Evolutionary conservation across 2,329 filamentous ascomycete genomes (phyloP).

Genomic region (Anthostomella pinea): DNA sequence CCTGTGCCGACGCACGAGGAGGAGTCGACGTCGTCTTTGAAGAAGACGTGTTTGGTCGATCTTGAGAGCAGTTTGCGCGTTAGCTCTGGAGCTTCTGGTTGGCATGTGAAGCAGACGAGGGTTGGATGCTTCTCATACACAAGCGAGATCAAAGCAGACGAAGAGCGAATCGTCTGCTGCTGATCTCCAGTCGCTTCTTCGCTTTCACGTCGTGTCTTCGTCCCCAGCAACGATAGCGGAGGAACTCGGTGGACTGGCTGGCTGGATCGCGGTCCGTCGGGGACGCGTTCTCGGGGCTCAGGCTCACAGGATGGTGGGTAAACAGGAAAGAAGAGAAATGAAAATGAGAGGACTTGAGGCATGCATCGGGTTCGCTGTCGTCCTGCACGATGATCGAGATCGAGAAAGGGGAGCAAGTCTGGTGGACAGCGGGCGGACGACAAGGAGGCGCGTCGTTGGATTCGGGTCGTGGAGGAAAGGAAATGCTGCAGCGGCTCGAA

Average conservation of each 20-base stretch:
- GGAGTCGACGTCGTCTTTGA: constrained; percentile 44
- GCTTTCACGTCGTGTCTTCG: constrained; percentile 8
- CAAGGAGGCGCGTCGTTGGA: constrained; percentile 21
- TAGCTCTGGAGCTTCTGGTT: constrained; percentile 9
- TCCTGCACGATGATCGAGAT: neutral
- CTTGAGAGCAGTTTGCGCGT: constrained; percentile 24
- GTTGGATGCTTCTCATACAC: constrained; percentile 8
- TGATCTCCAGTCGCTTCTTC: constrained; percentile 16
- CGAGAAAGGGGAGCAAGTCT: neutral
- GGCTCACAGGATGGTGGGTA: constrained; percentile 13
- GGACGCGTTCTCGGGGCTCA: constrained; percentile 11
- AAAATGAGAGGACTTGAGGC: constrained; percentile 24
- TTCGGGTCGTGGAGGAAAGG: constrained; percentile 15
- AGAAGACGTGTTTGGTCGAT: constrained; percentile 55
- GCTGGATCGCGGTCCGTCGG: neutral
- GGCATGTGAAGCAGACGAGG: constrained; percentile 5
- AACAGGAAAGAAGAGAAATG: constrained; percentile 14
- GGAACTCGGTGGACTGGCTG: no score
- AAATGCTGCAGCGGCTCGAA: constrained; percentile 14
- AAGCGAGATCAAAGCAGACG: constrained; percentile 24
- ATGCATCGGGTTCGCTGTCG: constrained; percentile 20
- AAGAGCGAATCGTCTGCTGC: constrained; percentile 21
- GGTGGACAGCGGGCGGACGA: constrained; percentile 6
- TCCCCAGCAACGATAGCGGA: constrained; percentile 3
- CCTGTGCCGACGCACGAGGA: constrained; percentile 62